phyloP scores from a whole-genome alignment of 768 basidiomycete genomes.

The Cystofilobasidium macerans region DNA sequence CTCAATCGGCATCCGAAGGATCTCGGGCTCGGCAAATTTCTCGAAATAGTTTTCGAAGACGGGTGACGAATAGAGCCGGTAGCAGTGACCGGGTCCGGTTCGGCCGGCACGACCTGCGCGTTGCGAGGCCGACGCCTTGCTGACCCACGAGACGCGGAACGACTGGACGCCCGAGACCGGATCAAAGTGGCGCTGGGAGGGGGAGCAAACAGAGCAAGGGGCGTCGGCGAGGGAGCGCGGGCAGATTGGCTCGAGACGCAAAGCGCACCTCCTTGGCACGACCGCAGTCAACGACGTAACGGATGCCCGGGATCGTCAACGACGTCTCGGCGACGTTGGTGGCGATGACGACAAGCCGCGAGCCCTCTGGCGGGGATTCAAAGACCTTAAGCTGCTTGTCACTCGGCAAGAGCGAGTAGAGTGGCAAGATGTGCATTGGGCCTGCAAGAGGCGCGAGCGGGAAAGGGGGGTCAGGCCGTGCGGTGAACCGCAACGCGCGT shows the following conservation, averaged over 20 bases:
- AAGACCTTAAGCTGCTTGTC: constrained; percentile 96
- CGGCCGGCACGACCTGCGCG: constrained; percentile 93
- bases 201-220: neutral
- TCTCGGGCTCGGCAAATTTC: constrained; percentile 76
- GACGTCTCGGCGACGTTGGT: constrained; percentile 98
- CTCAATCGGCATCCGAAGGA: constrained; percentile 89
- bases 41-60: constrained; percentile 88
- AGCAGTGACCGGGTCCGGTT: constrained; percentile 96
- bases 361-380: constrained; percentile 62
- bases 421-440: constrained; percentile 86
- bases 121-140: constrained; percentile 88
- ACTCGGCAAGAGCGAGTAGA: constrained; percentile 83
- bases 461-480: too few species aligned
- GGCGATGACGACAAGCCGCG: constrained; percentile 81
- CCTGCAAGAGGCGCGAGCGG: constrained; percentile 41
- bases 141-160: constrained; percentile 85
- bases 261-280: constrained; percentile 74
- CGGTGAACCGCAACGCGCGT: neutral
- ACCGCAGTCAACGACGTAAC: constrained; percentile 95
- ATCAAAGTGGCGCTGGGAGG: constrained; percentile 66
- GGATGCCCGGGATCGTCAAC: constrained; percentile 89
- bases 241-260: neutral
- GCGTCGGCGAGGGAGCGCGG: neutral
- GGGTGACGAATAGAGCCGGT: constrained; percentile 89
- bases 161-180: constrained; percentile 69